phyloP scores from a whole-genome alignment of 2,329 filamentous ascomycete species.

The Daldinia sp. region DNA sequence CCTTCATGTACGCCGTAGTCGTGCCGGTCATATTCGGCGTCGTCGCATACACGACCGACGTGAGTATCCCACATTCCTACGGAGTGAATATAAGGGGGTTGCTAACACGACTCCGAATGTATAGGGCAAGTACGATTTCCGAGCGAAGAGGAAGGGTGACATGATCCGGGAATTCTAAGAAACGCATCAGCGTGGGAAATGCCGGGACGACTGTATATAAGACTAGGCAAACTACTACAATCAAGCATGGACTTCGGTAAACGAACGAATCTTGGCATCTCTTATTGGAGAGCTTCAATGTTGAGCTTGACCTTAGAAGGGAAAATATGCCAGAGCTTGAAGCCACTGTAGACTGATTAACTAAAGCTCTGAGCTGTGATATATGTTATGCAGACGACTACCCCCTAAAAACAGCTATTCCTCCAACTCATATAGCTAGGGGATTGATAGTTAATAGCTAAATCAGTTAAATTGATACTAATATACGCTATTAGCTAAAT shows the following conservation, averaged over 20 bases:
- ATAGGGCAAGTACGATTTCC: slow-evolving; percentile 85
- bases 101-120: slow-evolving; percentile 9
- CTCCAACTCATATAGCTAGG: too few relatives aligned
- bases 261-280: neutral
- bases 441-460: too few relatives aligned
- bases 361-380: neutral
- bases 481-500: neutral
- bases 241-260: slow-evolving; percentile 38
- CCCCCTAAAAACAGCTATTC: neutral
- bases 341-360: neutral
- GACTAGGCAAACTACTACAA: slow-evolving; percentile 41
- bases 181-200: slow-evolving; percentile 6
- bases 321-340: neutral
- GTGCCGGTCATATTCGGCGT: slow-evolving; percentile 77
- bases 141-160: slow-evolving; percentile 89
- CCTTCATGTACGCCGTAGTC: slow-evolving; percentile 77
- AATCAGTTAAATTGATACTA: neutral
- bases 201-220: slow-evolving; percentile 53
- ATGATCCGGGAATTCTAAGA: slow-evolving; percentile 78
- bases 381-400: neutral
- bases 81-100: neutral
- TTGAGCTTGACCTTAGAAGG: neutral
- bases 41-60: slow-evolving; percentile 82
- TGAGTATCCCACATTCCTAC: slow-evolving; percentile 59
- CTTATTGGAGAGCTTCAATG: neutral